phyloP scores from a whole-genome alignment of 148 eudicot genomes.

The Camellia granthamiana region DNA sequence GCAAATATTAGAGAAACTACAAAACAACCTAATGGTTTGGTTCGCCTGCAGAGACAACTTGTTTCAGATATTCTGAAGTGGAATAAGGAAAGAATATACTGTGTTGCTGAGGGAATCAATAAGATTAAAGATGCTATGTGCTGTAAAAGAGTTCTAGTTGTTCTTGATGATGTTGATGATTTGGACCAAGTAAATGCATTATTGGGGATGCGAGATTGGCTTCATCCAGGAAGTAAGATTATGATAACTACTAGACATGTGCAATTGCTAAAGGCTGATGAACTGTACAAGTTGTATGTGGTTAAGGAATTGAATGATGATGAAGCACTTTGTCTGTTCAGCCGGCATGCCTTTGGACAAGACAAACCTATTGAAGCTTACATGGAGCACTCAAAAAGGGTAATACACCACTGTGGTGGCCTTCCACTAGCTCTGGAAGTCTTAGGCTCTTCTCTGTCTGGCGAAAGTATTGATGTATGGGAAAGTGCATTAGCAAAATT shows the following conservation, averaged over 20 bases:
- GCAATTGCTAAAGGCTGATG: background rate
- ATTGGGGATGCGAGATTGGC: background rate
- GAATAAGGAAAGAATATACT: background rate
- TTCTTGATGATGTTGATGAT: background rate
- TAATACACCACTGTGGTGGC: constrained; percentile 3
- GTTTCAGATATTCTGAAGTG: background rate
- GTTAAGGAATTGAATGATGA: background rate
- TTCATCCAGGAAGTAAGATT: background rate
- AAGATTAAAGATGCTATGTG: constrained; percentile 1
- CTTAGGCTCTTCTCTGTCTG: constrained; percentile 16
- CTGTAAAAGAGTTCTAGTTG: background rate
- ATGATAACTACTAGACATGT: background rate
- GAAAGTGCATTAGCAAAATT: constrained; percentile 13
- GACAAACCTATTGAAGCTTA: constrained; percentile 6
- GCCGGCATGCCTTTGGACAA: constrained; percentile 8
- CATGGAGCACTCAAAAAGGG: constrained; percentile 6
- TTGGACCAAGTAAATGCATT: background rate
- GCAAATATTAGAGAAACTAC: background rate
- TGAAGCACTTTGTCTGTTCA: background rate
- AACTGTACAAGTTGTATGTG: background rate
- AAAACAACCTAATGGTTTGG: background rate
- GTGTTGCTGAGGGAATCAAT: constrained; percentile 2
- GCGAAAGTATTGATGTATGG: constrained; percentile 10
- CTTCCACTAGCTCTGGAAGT: constrained; percentile 22
- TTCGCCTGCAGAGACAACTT: background rate